Base-by-base conservation (phyloP, 1,284 basidiomycete genomes). In the Sparassis latifolia region DNA sequence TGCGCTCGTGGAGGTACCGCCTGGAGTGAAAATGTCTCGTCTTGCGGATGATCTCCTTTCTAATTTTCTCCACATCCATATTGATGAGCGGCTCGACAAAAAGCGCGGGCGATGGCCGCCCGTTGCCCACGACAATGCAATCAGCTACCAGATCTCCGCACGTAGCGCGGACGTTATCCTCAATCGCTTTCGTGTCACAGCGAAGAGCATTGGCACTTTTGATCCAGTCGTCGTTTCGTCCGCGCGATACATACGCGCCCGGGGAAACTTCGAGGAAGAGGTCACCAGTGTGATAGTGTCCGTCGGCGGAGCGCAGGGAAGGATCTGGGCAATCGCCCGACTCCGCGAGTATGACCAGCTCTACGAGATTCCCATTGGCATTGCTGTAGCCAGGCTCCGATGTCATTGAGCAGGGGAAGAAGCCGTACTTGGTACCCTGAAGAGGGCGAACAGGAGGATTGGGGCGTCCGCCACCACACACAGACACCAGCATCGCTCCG, bases 201-300 rank as follows among this genome's bases (percentile, higher is more conserved):
- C 83, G 76, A 52, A 87, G 68, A 58, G 82, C 79, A 62, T 76
- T 84, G 59, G 84, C 78, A 45, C 80, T 82, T 68, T 86, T 87
- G 64, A 87, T 87, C 84, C 84, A 87, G 64, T 87, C 84, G 56
- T 87, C 84, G 52, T 84, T 78, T 42, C 85, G 74, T 27, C 84
- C 85, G 44, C 80, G 75, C 60, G 75, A 80, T 32, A 77, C 59
- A 63, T 80, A 87, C 54, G 66, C 68, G 0, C 80, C 80, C 0
- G 77, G 70, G 7, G 67, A 52, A 39, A 74, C 70, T 62, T 83
- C 78, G 57, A 79, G 73, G 71, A 87, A 87, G 29, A 87, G 68
- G 62, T 87, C 84, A 5, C 84, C 84, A 5, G 85, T 87, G 64
- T 85, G 84, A 68, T 82, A 85, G 56, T 84, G 71, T 2, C 84